A percentile compares a stretch with the other conserved stretches of the same genome.
These are phyloP conservation scores for Immersiella caudata DNA, from an alignment of 495 filamentous ascomycete genomes.

Conservation along the genomic window DNA sequence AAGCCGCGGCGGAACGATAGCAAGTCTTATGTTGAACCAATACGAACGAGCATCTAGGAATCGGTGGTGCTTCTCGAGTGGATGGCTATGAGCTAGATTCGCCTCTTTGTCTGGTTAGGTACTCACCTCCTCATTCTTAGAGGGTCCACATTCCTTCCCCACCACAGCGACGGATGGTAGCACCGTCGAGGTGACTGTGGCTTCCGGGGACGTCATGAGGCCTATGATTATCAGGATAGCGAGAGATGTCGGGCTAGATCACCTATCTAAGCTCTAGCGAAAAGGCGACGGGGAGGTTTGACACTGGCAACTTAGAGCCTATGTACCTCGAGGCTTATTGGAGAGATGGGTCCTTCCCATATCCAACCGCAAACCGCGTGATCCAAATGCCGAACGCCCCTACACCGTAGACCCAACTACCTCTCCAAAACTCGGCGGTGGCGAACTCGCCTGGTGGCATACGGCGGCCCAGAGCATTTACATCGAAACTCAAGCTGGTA, in stretches of 20 bases:
- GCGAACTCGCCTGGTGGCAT: not conserved
- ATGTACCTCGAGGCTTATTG: no score
- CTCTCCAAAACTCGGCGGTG: slow-evolving; percentile 5
- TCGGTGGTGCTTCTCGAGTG: slow-evolving; percentile 17
- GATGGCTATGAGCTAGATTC: slow-evolving; percentile 10
- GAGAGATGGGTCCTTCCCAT: no score
- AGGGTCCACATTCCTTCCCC: slow-evolving; percentile 68
- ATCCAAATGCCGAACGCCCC: slow-evolving; percentile 4
- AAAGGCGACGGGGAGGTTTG: not conserved
- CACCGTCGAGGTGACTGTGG: slow-evolving; percentile 47
- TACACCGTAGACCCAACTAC: not conserved
- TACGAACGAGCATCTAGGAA: slow-evolving; percentile 25
- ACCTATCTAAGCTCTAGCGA: not conserved
- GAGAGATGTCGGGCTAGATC: not conserved
- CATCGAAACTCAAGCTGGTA: slow-evolving; percentile 4
- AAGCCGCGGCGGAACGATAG: slow-evolving; percentile 17
- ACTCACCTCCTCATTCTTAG: slow-evolving; percentile 17
- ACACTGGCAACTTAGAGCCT: no score
- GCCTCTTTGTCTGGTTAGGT: not conserved
- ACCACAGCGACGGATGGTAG: slow-evolving; percentile 43
- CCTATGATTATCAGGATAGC: slow-evolving; percentile 29
- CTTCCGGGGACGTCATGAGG: slow-evolving; percentile 43
- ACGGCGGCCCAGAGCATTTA: slow-evolving; percentile 6
- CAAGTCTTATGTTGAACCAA: slow-evolving; percentile 24
- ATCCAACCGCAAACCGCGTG: not conserved